Evolutionary conservation across 2,329 filamentous ascomycete genomes (phyloP).

Genomic region (Monosporascus sp.): DNA sequence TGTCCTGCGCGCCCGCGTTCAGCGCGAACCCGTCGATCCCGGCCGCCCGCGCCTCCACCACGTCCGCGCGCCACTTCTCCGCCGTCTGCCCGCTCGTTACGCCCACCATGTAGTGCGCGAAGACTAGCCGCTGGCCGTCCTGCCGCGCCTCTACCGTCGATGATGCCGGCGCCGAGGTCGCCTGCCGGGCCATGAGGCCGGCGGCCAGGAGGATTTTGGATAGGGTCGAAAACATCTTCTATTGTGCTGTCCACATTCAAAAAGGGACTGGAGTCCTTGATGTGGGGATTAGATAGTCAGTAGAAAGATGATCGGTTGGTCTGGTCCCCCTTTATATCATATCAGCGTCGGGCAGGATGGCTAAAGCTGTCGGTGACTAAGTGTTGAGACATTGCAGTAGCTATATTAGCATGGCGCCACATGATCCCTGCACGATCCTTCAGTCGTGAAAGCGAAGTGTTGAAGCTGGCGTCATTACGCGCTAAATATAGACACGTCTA

Average conservation of each 20-base stretch:
- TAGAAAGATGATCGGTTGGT: background rate
- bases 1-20: slow-evolving; percentile 18
- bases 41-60: slow-evolving; percentile 17
- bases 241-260: no score
- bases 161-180: background rate
- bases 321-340: background rate
- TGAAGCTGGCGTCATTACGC: no score
- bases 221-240: background rate
- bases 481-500: no score
- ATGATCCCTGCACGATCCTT: no score
- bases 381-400: no score
- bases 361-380: no score
- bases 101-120: slow-evolving; percentile 25
- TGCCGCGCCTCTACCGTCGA: slow-evolving; percentile 1
- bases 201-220: background rate
- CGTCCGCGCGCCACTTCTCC: slow-evolving; percentile 21
- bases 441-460: no score
- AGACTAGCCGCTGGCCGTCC: slow-evolving; percentile 12
- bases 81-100: slow-evolving; percentile 19
- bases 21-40: slow-evolving; percentile 25
- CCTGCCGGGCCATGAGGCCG: background rate
- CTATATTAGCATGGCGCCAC: no score
- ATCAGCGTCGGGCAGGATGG: no score
- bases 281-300: no score
- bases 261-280: no score